Evolutionary conservation across 208 protist species (phyloP), one percentile per base, ranked within the genome.

Genomic region (Hexamita inflata): DNA sequence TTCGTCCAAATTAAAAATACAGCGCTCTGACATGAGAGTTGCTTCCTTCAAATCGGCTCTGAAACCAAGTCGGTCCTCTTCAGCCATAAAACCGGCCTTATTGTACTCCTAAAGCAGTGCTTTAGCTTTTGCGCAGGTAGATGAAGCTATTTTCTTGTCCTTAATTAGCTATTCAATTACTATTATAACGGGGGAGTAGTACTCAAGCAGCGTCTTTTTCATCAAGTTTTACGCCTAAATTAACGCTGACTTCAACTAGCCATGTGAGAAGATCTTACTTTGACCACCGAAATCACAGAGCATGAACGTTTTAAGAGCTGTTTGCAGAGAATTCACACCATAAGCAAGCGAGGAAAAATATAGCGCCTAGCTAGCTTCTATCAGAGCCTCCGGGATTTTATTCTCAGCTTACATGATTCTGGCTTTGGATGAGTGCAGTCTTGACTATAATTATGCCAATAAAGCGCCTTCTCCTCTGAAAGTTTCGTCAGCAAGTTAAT

Each of bases 41-140:
- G 64, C 32, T 38, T 70, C 64, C 64, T 70, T 70, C 9, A 70
- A 9, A 38, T 70, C 64, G 9, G 64, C 64, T 15, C 64, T 7
- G 64, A 70, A 70, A n/a, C 30, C 35, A 7, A 70, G 42, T 32
- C 35, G 9, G n/a, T n/a, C n/a, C 11, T 70, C 64, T n/a, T 70
- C 64, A 19, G 11, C 64, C 2, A 7, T 7, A 2, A 29, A 45
- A 4, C 35, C 2, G 9, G 11, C 64, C n/a, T 7, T 11, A 28
- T n/a, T 35, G 11, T 70, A 19, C 4, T 42, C 11, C 11, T 70
- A 7, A 2, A 19, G 19, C 9, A 70, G 9, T 9, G 42, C 11
- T 38, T 45, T 70, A 19, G 2, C 42, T 49, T 45, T 15, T 40
- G 7, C 42, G 11, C 38, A 19, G 42, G 2, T 32, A 70, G 11